phyloP scores from a whole-genome alignment of 441 rosid genomes.

The Jatropha podagrica region DNA sequence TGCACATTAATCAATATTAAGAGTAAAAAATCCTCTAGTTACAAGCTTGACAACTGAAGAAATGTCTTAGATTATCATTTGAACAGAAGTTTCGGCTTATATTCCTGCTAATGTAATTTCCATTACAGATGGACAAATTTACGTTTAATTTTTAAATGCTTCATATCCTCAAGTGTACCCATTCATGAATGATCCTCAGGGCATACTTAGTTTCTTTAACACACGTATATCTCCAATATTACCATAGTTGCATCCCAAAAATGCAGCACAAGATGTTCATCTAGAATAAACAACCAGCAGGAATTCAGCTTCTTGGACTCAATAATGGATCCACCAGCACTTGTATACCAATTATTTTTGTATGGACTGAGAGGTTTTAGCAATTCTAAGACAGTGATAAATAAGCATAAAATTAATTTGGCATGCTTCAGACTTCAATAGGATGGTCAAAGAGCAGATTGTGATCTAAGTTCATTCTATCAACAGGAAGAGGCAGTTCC shows the following conservation, averaged over 20 bases:
- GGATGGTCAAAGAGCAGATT: slow-evolving; percentile 10
- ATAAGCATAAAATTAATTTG: not conserved
- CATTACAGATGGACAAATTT: no score
- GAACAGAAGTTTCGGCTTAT: not conserved
- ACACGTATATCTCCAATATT: not conserved
- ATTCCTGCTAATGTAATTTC: no score
- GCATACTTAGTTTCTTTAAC: not conserved
- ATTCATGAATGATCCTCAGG: not conserved
- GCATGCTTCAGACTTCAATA: slow-evolving; percentile 4
- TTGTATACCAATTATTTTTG: not conserved
- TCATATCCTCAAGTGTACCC: not conserved
- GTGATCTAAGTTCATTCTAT: slow-evolving; percentile 12
- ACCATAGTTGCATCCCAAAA: slow-evolving; percentile 2
- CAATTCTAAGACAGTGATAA: not conserved
- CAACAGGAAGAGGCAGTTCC: slow-evolving; percentile 1
- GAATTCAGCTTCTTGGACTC: slow-evolving; percentile 10
- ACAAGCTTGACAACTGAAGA: slow-evolving; percentile 6
- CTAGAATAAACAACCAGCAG: not conserved
- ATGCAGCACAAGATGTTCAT: not conserved
- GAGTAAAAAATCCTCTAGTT: not conserved
- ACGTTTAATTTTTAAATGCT: no score
- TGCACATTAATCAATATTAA: slow-evolving; percentile 4
- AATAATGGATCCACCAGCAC: not conserved
- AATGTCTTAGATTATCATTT: not conserved
- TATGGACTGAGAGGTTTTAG: not conserved